phyloP scores from a whole-genome alignment of 2,329 filamentous ascomycete species.

The Sarocladiaceae sp. region DNA sequence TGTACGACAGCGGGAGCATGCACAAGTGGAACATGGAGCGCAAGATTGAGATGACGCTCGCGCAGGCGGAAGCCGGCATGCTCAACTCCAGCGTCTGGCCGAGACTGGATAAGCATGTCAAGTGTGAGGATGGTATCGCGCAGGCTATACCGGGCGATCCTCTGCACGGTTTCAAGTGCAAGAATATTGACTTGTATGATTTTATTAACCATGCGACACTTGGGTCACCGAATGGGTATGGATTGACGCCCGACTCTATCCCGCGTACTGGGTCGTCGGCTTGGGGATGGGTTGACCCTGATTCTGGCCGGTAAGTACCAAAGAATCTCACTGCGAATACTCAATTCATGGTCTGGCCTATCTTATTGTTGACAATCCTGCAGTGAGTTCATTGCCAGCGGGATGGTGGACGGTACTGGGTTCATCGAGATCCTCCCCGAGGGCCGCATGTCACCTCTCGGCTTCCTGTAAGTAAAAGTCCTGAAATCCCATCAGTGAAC shows the following conservation, averaged over 20 bases:
- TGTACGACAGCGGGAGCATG: slow-evolving; percentile 16
- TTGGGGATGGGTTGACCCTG: slow-evolving; percentile 35
- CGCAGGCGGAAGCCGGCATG: slow-evolving; percentile 14
- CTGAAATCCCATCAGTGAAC: too few relatives aligned
- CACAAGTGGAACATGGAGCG: slow-evolving; percentile 15
- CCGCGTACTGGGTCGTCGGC: slow-evolving; percentile 19
- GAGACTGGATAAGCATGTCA: slow-evolving; percentile 15
- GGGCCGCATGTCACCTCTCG: slow-evolving; percentile 36
- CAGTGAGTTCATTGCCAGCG: slow-evolving; percentile 15
- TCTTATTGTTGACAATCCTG: too few relatives aligned
- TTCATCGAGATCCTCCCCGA: slow-evolving; percentile 35
- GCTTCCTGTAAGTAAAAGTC: slow-evolving; percentile 29
- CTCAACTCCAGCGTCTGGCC: slow-evolving; percentile 18
- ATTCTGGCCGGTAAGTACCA: slow-evolving; percentile 23
- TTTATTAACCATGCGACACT: slow-evolving; percentile 46
- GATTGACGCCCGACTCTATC: too few relatives aligned
- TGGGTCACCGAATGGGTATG: slow-evolving; percentile 31
- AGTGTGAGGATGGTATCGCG: slow-evolving; percentile 16
- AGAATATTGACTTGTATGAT: slow-evolving; percentile 42
- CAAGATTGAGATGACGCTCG: slow-evolving; percentile 15
- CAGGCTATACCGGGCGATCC: slow-evolving; percentile 15
- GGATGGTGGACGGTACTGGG: slow-evolving; percentile 31
- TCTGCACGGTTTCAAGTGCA: slow-evolving; percentile 17
- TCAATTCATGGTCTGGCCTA: slow-evolving; percentile 16
- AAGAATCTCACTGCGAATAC: not conserved